Conservation (phyloP, 768 basidiomycete genomes). For the Paxillus rubicundulus region DNA sequence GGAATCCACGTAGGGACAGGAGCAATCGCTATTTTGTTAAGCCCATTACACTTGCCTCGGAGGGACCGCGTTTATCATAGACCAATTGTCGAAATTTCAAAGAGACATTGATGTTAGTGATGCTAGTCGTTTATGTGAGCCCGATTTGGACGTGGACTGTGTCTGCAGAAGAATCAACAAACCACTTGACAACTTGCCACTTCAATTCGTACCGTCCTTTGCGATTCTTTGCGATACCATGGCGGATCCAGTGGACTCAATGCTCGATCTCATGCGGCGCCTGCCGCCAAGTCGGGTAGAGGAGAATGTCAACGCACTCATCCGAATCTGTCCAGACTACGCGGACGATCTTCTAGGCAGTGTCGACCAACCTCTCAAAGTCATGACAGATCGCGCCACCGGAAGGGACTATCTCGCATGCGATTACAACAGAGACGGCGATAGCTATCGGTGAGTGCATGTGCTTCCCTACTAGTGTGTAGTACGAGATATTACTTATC, state of each 20-base stretch:
- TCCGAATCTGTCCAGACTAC: conserved; percentile 84
- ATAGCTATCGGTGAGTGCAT: conserved; percentile 73
- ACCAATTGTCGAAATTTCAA: too few relatives aligned
- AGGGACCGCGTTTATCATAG: too few relatives aligned
- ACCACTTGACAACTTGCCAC: background rate
- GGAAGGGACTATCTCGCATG: conserved; percentile 91
- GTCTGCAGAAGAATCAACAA: background rate
- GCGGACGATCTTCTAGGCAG: conserved; percentile 93
- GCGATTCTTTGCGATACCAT: conserved; percentile 33
- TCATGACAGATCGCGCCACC: conserved; percentile 74
- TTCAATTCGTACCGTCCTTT: background rate
- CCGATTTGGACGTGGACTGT: too few relatives aligned
- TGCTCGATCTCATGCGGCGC: conserved; percentile 94
- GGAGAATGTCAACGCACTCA: conserved; percentile 80
- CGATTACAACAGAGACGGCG: conserved; percentile 91
- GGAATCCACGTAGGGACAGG: background rate
- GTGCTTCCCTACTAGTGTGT: background rate
- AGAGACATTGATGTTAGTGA: too few relatives aligned
- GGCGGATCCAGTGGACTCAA: conserved; percentile 82
- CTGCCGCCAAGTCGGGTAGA: conserved; percentile 90
- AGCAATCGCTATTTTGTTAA: too few relatives aligned
- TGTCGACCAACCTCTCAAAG: conserved; percentile 90
- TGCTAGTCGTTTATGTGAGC: too few relatives aligned
- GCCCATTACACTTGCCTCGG: too few relatives aligned
- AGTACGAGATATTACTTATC: too few relatives aligned